Percentiles rank a stretch among this genome's conserved stretches.
Conservation (phyloP, 352 stramenopile genomes). For the Phytophthora agathidicida region DNA sequence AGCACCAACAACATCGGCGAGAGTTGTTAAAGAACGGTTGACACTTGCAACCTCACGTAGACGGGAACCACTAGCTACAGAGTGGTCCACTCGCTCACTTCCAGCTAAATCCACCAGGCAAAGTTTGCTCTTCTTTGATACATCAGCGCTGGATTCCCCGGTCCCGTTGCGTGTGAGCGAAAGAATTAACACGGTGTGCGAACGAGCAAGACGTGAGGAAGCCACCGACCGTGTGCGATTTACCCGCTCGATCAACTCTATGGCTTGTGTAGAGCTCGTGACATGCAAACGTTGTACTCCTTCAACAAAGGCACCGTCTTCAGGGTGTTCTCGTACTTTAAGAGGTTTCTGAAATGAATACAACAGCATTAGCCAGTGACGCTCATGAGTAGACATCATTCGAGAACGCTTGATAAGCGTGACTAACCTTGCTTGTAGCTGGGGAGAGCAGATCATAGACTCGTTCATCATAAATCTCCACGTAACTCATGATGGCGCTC, state of each 20-base stretch:
- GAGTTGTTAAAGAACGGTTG: slow-evolving; percentile 83
- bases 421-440: slow-evolving; percentile 33
- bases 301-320: slow-evolving; percentile 73
- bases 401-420: neutral
- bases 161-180: slow-evolving; percentile 50
- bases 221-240: slow-evolving; percentile 62
- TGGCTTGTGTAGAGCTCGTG: slow-evolving; percentile 56
- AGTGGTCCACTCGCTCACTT: slow-evolving; percentile 67
- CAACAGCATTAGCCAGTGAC: slow-evolving; percentile 5
- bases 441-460: slow-evolving; percentile 72
- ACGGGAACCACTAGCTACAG: slow-evolving; percentile 45
- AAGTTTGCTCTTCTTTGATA: slow-evolving; percentile 62
- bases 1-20: slow-evolving; percentile 86
- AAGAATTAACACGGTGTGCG: slow-evolving; percentile 71
- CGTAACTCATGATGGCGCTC: slow-evolving; percentile 62
- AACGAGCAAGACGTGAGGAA: slow-evolving; percentile 56
- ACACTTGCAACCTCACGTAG: slow-evolving; percentile 81
- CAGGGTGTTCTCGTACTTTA: slow-evolving; percentile 75
- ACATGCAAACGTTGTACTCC: slow-evolving; percentile 54
- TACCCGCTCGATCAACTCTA: slow-evolving; percentile 65
- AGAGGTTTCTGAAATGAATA: slow-evolving; percentile 50
- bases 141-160: neutral
- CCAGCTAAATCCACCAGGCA: slow-evolving; percentile 77
- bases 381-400: neutral
- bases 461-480: slow-evolving; percentile 84